These are phyloP conservation scores for Verbascum thapsus DNA, from an alignment of 257 asterid genomes.

Conservation along the genomic window DNA sequence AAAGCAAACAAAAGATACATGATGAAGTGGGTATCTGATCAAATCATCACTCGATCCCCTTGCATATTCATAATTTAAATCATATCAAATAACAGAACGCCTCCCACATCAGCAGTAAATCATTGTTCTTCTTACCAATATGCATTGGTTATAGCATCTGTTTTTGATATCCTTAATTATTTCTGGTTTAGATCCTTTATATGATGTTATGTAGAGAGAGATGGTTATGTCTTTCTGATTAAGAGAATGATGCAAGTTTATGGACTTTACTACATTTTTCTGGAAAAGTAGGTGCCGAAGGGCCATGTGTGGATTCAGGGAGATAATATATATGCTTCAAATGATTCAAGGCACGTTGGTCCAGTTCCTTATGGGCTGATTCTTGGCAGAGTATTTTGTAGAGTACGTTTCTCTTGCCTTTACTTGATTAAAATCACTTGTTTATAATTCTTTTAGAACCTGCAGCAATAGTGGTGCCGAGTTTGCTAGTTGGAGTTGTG, in stretches of 20 bases:
- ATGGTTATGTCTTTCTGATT: neutral
- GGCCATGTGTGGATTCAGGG: slow-evolving; percentile 98
- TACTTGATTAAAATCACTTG: slow-evolving; percentile 11
- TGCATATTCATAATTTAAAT: no score
- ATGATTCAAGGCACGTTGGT: slow-evolving; percentile 81
- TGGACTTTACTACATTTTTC: slow-evolving; percentile 9
- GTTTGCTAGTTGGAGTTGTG: neutral
- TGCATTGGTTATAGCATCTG: slow-evolving; percentile 2
- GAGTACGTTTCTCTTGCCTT: slow-evolving; percentile 53
- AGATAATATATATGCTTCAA: slow-evolving; percentile 74
- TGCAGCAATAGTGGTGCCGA: slow-evolving; percentile 7
- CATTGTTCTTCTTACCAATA: neutral
- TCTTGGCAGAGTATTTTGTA: slow-evolving; percentile 64
- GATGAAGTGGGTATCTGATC: no score
- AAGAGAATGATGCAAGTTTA: slow-evolving; percentile 7
- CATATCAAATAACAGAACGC: no score
- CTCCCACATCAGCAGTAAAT: slow-evolving; percentile 1
- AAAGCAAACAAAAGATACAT: no score
- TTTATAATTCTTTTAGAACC: neutral
- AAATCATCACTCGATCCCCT: no score
- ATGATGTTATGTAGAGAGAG: neutral
- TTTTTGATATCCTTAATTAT: neutral
- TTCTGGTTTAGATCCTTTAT: slow-evolving; percentile 8
- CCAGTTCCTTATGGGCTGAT: slow-evolving; percentile 80
- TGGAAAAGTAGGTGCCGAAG: slow-evolving; percentile 72